These are phyloP conservation scores for Lecanicillium sp. DNA, from an alignment of 2,329 filamentous ascomycete species.

Conservation along the genomic window DNA sequence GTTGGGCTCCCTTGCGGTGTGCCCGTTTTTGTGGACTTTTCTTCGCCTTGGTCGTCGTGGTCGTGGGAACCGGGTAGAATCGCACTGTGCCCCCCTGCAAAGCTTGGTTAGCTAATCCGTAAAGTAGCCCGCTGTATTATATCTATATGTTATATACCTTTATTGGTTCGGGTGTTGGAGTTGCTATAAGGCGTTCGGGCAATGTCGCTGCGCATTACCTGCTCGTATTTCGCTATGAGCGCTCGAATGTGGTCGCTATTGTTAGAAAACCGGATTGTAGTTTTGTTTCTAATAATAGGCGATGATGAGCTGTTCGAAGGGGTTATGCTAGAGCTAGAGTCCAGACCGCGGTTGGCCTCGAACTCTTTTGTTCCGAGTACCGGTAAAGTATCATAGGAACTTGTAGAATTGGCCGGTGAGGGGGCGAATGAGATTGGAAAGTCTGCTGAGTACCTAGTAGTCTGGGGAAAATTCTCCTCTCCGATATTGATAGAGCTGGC, in stretches of 20 bases:
- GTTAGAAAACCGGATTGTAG: neutral
- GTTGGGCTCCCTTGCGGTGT: neutral
- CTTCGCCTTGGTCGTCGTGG: neutral
- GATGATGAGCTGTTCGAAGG: neutral
- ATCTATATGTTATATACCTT: neutral
- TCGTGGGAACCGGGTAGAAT: neutral
- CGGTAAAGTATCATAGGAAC: neutral
- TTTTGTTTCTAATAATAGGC: neutral
- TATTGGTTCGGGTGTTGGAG: neutral
- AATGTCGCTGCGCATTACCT: neutral
- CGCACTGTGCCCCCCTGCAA: constrained; percentile 12
- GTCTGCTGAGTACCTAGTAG: neutral
- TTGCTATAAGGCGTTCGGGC: neutral
- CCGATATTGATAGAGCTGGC: too few relatives aligned
- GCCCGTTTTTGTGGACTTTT: neutral
- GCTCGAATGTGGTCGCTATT: neutral
- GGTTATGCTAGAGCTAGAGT: neutral
- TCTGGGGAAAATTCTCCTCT: neutral
- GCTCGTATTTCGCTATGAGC: constrained; percentile 4
- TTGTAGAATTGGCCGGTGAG: neutral
- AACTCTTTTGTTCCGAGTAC: neutral
- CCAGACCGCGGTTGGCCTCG: neutral
- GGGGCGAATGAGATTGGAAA: neutral
- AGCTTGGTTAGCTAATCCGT: neutral
- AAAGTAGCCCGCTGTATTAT: neutral